Evolutionary conservation across 352 stramenopile species (phyloP).

Genomic region (Phytophthora fragariaefolia): DNA sequence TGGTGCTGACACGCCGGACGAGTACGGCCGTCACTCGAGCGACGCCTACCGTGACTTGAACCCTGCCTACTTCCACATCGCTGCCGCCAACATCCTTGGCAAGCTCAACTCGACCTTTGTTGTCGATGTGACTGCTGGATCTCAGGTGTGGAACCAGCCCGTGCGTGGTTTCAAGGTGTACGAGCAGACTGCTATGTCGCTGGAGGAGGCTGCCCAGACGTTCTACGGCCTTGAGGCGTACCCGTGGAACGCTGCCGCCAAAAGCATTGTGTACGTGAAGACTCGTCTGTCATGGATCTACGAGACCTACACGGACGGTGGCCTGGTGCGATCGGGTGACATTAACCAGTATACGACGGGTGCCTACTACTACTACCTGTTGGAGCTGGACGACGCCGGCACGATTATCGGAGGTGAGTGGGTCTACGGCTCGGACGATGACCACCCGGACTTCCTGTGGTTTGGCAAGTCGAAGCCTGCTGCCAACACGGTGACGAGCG

Average conservation of each 20-base stretch:
- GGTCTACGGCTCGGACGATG: conserved; percentile 39
- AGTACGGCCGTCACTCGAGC: conserved; percentile 55
- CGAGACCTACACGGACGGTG: conserved; percentile 47
- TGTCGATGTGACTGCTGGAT: conserved; percentile 39
- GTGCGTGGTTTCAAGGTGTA: conserved; percentile 57
- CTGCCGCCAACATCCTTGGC: conserved; percentile 52
- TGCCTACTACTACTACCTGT: conserved; percentile 47
- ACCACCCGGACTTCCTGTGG: conserved; percentile 58
- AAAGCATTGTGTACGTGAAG: conserved; percentile 53
- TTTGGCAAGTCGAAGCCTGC: conserved; percentile 35
- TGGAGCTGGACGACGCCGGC: conserved; percentile 44
- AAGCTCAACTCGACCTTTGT: conserved; percentile 48
- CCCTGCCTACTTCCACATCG: conserved; percentile 60
- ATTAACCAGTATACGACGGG: conserved; percentile 34
- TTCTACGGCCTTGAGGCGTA: conserved; percentile 53
- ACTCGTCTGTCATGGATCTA: conserved; percentile 52
- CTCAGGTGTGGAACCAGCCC: conserved; percentile 71
- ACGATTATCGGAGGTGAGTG: conserved; percentile 55
- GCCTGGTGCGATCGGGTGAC: conserved; percentile 32
- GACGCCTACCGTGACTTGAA: conserved; percentile 52
- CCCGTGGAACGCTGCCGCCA: conserved; percentile 55
- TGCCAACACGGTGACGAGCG: conserved; percentile 23
- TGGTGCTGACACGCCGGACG: conserved; percentile 29
- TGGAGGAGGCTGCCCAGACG: conserved; percentile 39
- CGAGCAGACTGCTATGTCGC: conserved; percentile 37